phyloP scores from a whole-genome alignment of 2,329 filamentous ascomycete species.

The Fusarium secorum region DNA sequence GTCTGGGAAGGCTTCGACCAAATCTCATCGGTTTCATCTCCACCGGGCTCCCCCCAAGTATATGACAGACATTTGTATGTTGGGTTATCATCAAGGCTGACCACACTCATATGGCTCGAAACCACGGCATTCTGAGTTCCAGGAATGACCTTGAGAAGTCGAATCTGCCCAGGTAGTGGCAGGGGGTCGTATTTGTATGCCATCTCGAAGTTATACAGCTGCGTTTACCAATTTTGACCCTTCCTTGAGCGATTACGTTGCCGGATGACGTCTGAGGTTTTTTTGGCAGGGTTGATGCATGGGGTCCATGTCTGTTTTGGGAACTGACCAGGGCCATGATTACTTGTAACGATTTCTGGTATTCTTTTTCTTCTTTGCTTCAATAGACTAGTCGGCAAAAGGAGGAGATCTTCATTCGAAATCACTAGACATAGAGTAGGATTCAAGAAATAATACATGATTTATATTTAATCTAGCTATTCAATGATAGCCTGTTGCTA shows the following conservation, averaged over 20 bases:
- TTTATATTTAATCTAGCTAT: neutral
- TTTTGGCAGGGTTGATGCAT: neutral
- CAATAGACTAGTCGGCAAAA: too few relatives aligned
- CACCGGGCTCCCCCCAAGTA: neutral
- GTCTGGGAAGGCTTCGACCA: neutral
- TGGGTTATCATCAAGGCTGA: neutral
- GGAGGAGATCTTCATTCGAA: neutral
- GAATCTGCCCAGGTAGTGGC: neutral
- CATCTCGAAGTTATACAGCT: neutral
- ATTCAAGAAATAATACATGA: neutral
- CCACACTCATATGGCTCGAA: neutral
- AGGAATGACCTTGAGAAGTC: neutral
- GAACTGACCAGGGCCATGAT: neutral
- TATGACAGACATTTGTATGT: neutral
- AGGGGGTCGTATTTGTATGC: neutral
- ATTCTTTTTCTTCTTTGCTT: neutral
- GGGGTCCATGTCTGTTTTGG: neutral
- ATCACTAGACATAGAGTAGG: neutral
- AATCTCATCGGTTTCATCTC: neutral
- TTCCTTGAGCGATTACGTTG: neutral
- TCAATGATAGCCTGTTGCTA: neutral
- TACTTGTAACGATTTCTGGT: neutral
- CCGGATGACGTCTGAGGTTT: neutral
- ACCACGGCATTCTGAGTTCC: neutral
- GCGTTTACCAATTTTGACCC: neutral